Evolutionary conservation across 2,329 filamentous ascomycete genomes (phyloP), one percentile per base, ranked within the genome.

Genomic region (Dothideomycetes sp.): DNA sequence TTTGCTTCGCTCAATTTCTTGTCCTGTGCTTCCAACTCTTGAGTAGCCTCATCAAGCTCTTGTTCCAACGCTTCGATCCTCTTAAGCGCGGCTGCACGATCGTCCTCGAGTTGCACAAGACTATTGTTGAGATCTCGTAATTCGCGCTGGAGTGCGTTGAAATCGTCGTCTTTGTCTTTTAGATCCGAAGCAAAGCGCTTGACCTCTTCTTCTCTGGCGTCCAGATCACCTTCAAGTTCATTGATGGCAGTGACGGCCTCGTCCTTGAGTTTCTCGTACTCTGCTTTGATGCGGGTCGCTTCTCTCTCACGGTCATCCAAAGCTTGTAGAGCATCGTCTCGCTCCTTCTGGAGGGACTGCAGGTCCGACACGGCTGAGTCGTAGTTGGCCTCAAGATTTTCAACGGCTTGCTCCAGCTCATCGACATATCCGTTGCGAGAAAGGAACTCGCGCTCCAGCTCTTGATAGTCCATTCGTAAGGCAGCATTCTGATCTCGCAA

Each of bases 111-210:
- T 33, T 84, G 73, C 22, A 95, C 73, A 4, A 96, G 72, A 16
- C 82, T 82, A 50, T 94, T 86, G 52, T 84, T 93, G 61, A 95
- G 81, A 50, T 81, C 81, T 47, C 88, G 83, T 80, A 98, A 91
- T 67, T 96, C 91, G 43, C 82, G 79, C 55, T 96, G 89, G 38
- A 98, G 65, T n/a, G 85, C 84, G 47, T 81, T 79, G 59, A 95
- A 89, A 56, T 91, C 93, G 54, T 96, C 88, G 10, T 79, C 79
- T 38, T 81, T 77, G 47, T 84, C 81, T 45, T 77, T 75, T 11
- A 94, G 64, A 31, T 91, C 84, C 11, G 75, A 69, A 42, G 81
- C 74, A 18, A 91, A 63, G 11, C 77, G 75, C 48, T 81, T 72
- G 31, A 80, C 76, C 49, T 89, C 83, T 4, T 78, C 73, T 33